A percentile compares a stretch with the other conserved stretches of the same genome.
Conservation (phyloP, 345 rosid genomes). For the Nasturtium officinale region DNA sequence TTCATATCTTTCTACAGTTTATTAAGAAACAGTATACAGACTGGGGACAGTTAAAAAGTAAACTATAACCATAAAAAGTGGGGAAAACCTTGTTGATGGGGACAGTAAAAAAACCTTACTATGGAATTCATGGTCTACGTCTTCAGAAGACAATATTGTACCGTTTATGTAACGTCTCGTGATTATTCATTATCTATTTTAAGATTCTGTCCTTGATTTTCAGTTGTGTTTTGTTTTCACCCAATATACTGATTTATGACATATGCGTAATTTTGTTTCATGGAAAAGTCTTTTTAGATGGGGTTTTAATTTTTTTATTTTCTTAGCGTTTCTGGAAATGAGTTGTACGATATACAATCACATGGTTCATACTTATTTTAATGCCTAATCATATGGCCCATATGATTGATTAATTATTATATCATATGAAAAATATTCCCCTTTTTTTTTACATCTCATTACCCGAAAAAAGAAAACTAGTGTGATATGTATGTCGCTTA, state of each 20-base stretch:
- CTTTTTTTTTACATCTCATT: background rate
- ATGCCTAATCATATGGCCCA: constrained; percentile 34
- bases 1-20: background rate
- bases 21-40: background rate
- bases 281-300: constrained; percentile 21
- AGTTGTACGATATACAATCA: constrained; percentile 30
- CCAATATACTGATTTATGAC: background rate
- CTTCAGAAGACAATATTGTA: background rate
- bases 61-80: background rate
- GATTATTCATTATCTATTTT: constrained; percentile 5
- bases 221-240: background rate
- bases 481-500: constrained; percentile 17
- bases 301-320: background rate
- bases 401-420: constrained; percentile 29
- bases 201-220: background rate
- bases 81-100: constrained; percentile 15
- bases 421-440: background rate
- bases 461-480: background rate
- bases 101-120: background rate
- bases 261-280: background rate
- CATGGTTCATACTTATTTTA: constrained; percentile 32
- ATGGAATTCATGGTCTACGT: background rate
- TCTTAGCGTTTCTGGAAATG: constrained; percentile 27
- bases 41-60: background rate
- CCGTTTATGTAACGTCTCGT: background rate